Evolutionary conservation across 106 monocot genomes (phyloP), one percentile per base, ranked within the genome.

Genomic region (Chionographis japonica): DNA sequence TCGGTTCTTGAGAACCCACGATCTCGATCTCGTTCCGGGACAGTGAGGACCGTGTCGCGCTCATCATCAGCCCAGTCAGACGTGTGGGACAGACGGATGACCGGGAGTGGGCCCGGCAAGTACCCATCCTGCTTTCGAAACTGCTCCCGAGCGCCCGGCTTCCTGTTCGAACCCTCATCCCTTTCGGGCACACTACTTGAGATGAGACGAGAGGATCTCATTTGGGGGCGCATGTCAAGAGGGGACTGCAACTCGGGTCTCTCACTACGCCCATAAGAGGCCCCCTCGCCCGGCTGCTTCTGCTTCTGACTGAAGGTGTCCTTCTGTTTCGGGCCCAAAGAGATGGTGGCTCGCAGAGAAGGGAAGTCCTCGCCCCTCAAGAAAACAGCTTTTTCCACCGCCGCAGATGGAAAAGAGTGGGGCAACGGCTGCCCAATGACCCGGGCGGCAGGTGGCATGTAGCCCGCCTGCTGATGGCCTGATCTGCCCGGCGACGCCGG

Each of bases 1-100:
- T 77, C 87, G 16, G 3, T 72, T 50, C 81, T 79, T 15, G 68
- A 50, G 8, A 79, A 74, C 37, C 85, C 72, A 13, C 66, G 62
- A 40, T 81, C 79, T 36, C 73, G 67, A 5, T 73, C 73, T 40
- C 86, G 65, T 46, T 83, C 88, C 3, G 75, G 83, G 2, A 92
- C 58, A 58, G 79, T 81, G 58, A 81, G 73, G 14, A 84, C 77
- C 0, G 86, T 92, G 39, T 95, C 91, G 8, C 95, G 81, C 71
- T 95, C 95, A 68, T 95, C 95, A 37, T 95, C 95, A 62, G 81
- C 91, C 95, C 95, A 95, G 27, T 95, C 89, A 35, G 83, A 91
- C 27, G 80, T 84, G 50, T 80, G 82, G 6, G 53, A 56, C 35
- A 92, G 63, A 18, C 72, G 76, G 2, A 91, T 76, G 4, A 78